Evolutionary conservation across 495 filamentous ascomycete species (phyloP).

Genomic region (Neurospora sp.): DNA sequence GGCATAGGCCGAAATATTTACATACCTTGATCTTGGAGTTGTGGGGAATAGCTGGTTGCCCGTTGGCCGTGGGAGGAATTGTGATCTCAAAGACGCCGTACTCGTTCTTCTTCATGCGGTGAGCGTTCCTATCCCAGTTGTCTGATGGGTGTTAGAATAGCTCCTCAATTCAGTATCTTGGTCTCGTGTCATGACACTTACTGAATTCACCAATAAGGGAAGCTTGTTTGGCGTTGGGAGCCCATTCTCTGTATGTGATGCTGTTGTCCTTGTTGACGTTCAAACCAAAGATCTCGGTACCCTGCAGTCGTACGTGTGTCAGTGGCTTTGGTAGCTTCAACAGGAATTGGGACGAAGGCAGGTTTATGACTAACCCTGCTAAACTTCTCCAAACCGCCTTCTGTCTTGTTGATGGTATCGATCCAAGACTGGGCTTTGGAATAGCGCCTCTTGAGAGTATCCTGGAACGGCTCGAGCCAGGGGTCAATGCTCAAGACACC

Average conservation of each 20-base stretch:
- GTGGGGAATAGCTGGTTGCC: slow-evolving; percentile 73
- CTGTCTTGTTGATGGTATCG: slow-evolving; percentile 64
- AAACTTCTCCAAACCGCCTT: slow-evolving; percentile 90
- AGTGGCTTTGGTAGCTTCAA: background rate
- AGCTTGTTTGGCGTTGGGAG: slow-evolving; percentile 74
- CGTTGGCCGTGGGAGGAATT: slow-evolving; percentile 58
- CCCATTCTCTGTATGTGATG: slow-evolving; percentile 93
- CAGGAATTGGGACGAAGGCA: background rate
- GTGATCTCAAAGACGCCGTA: slow-evolving; percentile 86
- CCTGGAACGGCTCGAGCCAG: slow-evolving; percentile 78
- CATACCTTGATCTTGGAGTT: slow-evolving; percentile 91
- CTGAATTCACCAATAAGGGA: slow-evolving; percentile 95
- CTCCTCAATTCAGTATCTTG: background rate
- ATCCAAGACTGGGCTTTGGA: slow-evolving; percentile 82
- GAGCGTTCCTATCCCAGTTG: slow-evolving; percentile 72
- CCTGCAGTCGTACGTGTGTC: slow-evolving; percentile 36
- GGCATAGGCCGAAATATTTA: background rate
- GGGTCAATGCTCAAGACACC: slow-evolving; percentile 84
- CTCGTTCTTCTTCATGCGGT: slow-evolving; percentile 72
- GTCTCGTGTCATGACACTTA: slow-evolving; percentile 23
- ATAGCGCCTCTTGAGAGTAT: slow-evolving; percentile 65
- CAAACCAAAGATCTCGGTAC: slow-evolving; percentile 78
- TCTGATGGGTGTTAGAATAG: slow-evolving; percentile 40
- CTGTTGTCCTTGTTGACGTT: slow-evolving; percentile 69
- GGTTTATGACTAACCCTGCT: slow-evolving; percentile 50